phyloP scores from a whole-genome alignment of 306 rosid species.

The Datisca glomerata region DNA sequence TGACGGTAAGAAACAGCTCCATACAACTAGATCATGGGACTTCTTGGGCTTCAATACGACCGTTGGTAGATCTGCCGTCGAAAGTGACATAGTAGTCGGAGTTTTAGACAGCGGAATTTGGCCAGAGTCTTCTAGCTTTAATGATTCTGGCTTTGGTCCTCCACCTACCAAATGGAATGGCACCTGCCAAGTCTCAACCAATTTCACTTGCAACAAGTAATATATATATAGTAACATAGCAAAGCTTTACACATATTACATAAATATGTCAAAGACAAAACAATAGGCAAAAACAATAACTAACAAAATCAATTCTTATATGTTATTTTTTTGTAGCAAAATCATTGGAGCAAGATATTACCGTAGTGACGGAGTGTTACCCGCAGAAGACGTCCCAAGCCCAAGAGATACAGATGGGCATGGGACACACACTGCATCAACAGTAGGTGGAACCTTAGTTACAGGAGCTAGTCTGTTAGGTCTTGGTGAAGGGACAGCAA shows the following conservation, averaged over 20 bases:
- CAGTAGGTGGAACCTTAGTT: constrained; percentile 10
- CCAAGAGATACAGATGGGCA: constrained; percentile 8
- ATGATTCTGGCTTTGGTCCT: constrained; percentile 16
- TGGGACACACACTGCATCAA: constrained; percentile 18
- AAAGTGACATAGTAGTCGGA: constrained; percentile 14
- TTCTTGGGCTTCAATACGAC: constrained; percentile 13
- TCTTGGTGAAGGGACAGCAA: constrained; percentile 10
- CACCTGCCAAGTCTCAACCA: constrained; percentile 5
- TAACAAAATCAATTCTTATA: too few species aligned
- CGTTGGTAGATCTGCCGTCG: neutral
- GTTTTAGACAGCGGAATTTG: constrained; percentile 15
- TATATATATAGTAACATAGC: too few species aligned
- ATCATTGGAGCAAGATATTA: constrained; percentile 9
- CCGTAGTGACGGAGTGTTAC: neutral
- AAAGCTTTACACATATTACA: too few species aligned
- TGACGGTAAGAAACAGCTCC: constrained; percentile 16
- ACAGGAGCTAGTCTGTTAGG: constrained; percentile 7
- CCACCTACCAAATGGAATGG: constrained; percentile 17
- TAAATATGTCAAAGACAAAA: too few species aligned
- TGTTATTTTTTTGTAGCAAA: neutral
- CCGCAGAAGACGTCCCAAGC: neutral
- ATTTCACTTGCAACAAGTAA: constrained; percentile 27
- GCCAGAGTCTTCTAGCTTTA: constrained; percentile 18
- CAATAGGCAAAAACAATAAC: too few species aligned
- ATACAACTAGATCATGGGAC: constrained; percentile 33